Percentiles rank a stretch among this genome's conserved stretches.
These are phyloP conservation scores for Ottelia alismoides DNA, from an alignment of 106 monocot genomes.

Conservation along the genomic window DNA sequence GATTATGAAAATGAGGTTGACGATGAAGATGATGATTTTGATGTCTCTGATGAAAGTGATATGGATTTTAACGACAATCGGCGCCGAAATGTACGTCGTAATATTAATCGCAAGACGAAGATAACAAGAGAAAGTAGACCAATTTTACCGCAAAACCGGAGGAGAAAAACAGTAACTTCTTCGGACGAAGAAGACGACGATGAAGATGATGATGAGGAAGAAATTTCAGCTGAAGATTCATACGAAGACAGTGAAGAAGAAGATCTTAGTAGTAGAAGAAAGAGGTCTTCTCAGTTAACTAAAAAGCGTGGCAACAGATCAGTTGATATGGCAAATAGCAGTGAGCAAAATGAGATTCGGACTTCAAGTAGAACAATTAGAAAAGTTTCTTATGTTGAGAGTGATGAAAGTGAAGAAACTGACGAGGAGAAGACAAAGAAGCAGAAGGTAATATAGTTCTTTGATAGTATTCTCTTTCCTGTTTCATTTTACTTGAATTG, in stretches of 20 bases:
- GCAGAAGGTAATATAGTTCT: conserved; percentile 47
- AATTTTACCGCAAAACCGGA: conserved; percentile 14
- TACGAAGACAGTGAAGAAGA: conserved; percentile 58
- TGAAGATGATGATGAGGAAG: conserved; percentile 16
- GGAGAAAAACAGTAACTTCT: conserved; percentile 42
- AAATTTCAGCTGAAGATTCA: conserved; percentile 46
- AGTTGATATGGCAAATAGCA: conserved; percentile 12
- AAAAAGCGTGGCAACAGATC: conserved; percentile 25
- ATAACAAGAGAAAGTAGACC: conserved; percentile 37
- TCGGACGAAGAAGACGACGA: conserved; percentile 52
- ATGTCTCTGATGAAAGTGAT: conserved; percentile 66
- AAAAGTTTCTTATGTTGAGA: conserved; percentile 97
- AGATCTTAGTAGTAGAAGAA: conserved; percentile 33
- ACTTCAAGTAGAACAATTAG: conserved; percentile 71
- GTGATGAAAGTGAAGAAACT: conserved; percentile 92
- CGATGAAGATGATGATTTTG: conserved; percentile 25
- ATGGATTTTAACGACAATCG: conserved; percentile 28
- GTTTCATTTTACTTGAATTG: too few species aligned
- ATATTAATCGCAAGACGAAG: conserved; percentile 28
- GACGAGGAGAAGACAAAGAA: conserved; percentile 59
- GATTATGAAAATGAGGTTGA: conserved; percentile 63
- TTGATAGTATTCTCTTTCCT: too few species aligned
- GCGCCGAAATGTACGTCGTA: conserved; percentile 16
- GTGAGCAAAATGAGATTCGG: conserved; percentile 43
- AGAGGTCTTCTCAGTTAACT: conserved; percentile 23